Base-by-base conservation (phyloP, 192 early-diverging fungal species). In the Coemansia sp. region DNA sequence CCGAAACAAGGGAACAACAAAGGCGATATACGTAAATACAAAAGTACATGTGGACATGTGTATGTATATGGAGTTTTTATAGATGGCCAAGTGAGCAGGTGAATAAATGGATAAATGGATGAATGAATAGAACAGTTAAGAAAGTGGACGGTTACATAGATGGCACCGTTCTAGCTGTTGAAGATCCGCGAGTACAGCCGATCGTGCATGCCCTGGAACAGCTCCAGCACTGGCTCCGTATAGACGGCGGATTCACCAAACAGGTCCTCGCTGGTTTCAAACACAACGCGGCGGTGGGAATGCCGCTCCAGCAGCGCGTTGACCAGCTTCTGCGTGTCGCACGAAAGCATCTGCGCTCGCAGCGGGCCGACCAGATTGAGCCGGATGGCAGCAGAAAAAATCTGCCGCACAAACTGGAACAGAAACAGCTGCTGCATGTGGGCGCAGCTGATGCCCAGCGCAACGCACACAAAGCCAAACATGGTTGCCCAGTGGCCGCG, bases 331-430 rank as follows among this genome's bases (percentile, higher is more conserved):
- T 87, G 80, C 23, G 85, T 83, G 46, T 86, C 72, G 55, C 87
- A 75, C 62, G 94, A 77, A 23, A 90, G 71, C 34, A 84, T 75
- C 63, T 97, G 95, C 6, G 90, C 92, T 53, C 88, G 84, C 69
- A 94, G 93, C 6, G 95, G 95, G 1, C 95, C 95, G 46, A 93
- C 81, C 8, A 95, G 80, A 65, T 94, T 95, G 28, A 98, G 80
- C 11, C 95, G 84, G 23, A 98, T 89, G 6, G 92, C 93, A 0
- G 93, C 87, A 1, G 92, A 94, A 49, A 94, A 83, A 9, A 93
- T 69, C n/a, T 90, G 84, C 11, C 95, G 87, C n/a, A 88, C 85
- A 82, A 92, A 92, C 32, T 93, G 75, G 71, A 92, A 95, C 53
- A 98, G 60, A 61, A 85, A 89, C 34, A 95, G 80, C 61, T 88